Base-by-base conservation (phyloP, 768 basidiomycete species). In the Sporobolomyces roseus region DNA sequence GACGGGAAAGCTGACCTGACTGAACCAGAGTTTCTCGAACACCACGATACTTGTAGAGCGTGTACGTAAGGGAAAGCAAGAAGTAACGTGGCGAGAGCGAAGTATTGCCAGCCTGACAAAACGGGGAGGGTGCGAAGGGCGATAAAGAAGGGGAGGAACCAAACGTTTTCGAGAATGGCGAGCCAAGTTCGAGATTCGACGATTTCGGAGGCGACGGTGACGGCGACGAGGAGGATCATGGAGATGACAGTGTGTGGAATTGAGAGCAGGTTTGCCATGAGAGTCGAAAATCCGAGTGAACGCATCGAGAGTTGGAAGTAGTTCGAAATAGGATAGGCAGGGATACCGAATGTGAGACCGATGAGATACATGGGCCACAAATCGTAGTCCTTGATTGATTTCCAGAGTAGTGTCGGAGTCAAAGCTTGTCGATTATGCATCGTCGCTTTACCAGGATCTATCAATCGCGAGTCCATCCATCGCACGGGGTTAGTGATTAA, bases 11-110 rank as follows among this genome's bases (percentile, higher is more conserved):
- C n/a, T n/a, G n/a, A n/a, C n/a, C 10, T 69, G 1, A 80, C 78
- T 7, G 67, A 72, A 0, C 78, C 78, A 0, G 78, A 66, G 59
- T 79, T 79, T 27, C 77, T 45, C 17, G 74, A 75, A 0, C 59
- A 56, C 79, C 79, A 80, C 3, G 74, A 71, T 16, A 79, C 79
- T 50, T 79, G 79, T 2, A 78, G 73, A 4, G 78, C 77, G 46
- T 55, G 53, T 13, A 48, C 55, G 56, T 79, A 79, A 1, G 78
- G 78, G 69, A 68, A 78, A 19, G 67, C 74, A 17, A 78, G 75
- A 9, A 78, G 53, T 4, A 70, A 43, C 1, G 65, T 65, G 52
- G 65, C 66, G 1, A 77, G 76, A 16, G 77, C 19, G 43, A 64
- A 50, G 14, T 54, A 63, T 14, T 43, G 52, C 58, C 48, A 53